Base-by-base conservation (phyloP, 768 basidiomycete species). In the Pulveroboletus sp. region DNA sequence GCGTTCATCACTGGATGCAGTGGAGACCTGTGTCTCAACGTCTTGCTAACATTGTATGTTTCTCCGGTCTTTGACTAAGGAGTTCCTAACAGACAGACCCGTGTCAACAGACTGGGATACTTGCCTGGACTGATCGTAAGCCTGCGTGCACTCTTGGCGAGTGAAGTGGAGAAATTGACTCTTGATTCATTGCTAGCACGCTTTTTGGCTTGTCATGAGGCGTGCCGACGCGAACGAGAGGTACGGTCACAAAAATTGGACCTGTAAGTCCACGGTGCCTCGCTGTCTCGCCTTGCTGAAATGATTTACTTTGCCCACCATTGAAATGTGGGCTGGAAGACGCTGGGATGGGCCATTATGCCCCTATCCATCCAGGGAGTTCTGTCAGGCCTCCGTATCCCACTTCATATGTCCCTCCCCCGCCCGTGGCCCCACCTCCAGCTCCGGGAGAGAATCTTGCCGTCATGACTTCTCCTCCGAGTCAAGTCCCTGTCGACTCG, bases 171-270 rank as follows among this genome's bases (percentile, higher is more conserved):
- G 7, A n/a, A 24, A 35, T 36, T 32, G 30, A 51, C 13, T 28
- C 21, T 43, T 21, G 21, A 28, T 28, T 6, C 43, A 7, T 5
- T 33, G 32, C 4, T 32, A 80, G 79, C 90, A 93, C 60, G 89
- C 89, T 1, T 85, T 90, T 69, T 93, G 86, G 86, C 74, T 94
- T 47, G 84, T 93, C 40, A 84, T 90, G 70, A 83, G 75, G 77
- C 85, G 85, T 72, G 80, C 86, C 72, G 76, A 88, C 53, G 89
- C 88, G 0, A 86, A 89, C 61, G 82, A 87, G 51, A 73, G 8
- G 40, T 65, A 57, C 10, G 64, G 64, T 0, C 32, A 49, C 37
- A 47, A 43, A 8, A 59, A 66, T 24, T 65, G 65, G 60, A 51
- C 37, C 3, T 66, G 62, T 66, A 27, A 59, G 64, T 9, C 30